Conservation (phyloP, 495 filamentous ascomycete species). For the Halenospora varia region DNA sequence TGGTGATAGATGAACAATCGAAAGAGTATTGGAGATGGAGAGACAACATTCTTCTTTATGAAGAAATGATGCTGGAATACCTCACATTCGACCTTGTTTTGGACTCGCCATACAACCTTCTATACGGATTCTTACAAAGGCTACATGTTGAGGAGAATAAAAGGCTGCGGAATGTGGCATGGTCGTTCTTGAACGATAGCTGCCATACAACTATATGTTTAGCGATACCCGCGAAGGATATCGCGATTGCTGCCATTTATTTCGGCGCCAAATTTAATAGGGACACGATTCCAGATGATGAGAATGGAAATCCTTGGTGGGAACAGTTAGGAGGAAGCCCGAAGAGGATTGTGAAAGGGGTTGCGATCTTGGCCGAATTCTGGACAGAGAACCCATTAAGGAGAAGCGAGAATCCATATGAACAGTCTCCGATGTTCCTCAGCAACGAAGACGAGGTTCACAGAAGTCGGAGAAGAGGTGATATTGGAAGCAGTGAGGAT, state of each 20-base stretch:
- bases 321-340: constrained; percentile 60
- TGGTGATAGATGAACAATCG: constrained; percentile 86
- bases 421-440: constrained; percentile 11
- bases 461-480: constrained; percentile 4
- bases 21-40: constrained; percentile 98
- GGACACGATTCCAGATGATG: constrained; percentile 68
- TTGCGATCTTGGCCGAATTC: constrained; percentile 66
- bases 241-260: constrained; percentile 84
- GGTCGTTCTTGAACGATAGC: constrained; percentile 90
- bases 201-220: constrained; percentile 80
- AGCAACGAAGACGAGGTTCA: constrained; percentile 20
- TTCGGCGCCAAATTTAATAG: constrained; percentile 69
- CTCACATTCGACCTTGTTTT: constrained; percentile 92
- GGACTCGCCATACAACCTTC: constrained; percentile 74
- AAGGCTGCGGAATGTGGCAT: constrained; percentile 73
- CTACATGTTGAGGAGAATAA: constrained; percentile 70
- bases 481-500: neutral
- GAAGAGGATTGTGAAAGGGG: constrained; percentile 58
- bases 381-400: constrained; percentile 65
- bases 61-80: constrained; percentile 86
- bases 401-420: constrained; percentile 22
- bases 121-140: constrained; percentile 71
- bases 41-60: constrained; percentile 83
- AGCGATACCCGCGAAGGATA: constrained; percentile 69
- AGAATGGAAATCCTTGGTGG: constrained; percentile 83